These are phyloP conservation scores for Aspergillus jensenii DNA, from an alignment of 2,329 filamentous ascomycete species.

Conservation along the genomic window DNA sequence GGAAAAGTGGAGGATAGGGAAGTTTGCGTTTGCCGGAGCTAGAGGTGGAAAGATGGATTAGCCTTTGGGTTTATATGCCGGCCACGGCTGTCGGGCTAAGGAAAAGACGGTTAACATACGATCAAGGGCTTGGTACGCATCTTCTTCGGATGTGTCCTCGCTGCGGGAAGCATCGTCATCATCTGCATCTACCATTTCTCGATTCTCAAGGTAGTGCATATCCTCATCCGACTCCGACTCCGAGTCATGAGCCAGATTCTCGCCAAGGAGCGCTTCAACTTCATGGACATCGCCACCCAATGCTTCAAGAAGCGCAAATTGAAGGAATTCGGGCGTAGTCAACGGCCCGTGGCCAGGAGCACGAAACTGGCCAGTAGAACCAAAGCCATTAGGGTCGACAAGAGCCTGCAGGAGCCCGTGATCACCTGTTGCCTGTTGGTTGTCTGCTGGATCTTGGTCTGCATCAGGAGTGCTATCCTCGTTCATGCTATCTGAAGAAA, in stretches of 20 bases:
- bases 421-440: conserved; percentile 3
- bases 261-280: conserved; percentile 18
- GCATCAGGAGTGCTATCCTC: conserved; percentile 13
- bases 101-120: conserved; percentile 15
- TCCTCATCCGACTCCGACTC: conserved; percentile 19
- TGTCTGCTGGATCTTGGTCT: conserved; percentile 12
- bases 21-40: conserved; percentile 28
- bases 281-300: conserved; percentile 21
- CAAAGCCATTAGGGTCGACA: conserved; percentile 1
- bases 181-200: conserved; percentile 15
- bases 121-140: conserved; percentile 17
- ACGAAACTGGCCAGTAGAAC: conserved; percentile 7
- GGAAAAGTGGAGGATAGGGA: conserved; percentile 45
- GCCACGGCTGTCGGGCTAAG: neutral
- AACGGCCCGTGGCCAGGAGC: conserved; percentile 11
- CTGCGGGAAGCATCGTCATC: conserved; percentile 16
- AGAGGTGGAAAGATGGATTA: conserved; percentile 7
- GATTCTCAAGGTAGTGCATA: conserved; percentile 15
- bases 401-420: conserved; percentile 1
- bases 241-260: conserved; percentile 13
- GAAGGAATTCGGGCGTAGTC: conserved; percentile 23
- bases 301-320: conserved; percentile 23
- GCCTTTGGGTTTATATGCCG: neutral
- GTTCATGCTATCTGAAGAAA: conserved; percentile 17
- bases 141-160: conserved; percentile 15